Evolutionary conservation across 2,329 filamentous ascomycete species (phyloP), one percentile per base, ranked within the genome.

Genomic region (Beauveria caledonica): DNA sequence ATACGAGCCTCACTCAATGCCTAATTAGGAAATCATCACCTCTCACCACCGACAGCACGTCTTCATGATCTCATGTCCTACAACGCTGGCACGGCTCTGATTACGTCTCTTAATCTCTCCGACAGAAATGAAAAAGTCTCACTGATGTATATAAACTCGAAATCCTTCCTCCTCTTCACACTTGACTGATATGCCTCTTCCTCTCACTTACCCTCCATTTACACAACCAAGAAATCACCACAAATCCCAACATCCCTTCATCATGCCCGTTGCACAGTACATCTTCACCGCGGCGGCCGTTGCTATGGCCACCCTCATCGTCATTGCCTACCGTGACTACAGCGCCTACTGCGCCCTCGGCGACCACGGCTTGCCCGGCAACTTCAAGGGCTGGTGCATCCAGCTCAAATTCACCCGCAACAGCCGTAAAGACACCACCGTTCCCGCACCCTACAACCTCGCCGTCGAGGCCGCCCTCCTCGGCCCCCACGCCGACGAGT

Each of bases 321-420:
- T 58, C 33, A 23, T 63, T 17, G 53, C 60, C 23, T 63, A 62
- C 36, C 62, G 62, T 21, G 62, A 63, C 44, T 79, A 79, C 68
- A 66, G 64, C 5, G 69, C 67, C 40, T 79, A 70, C 67, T 69
- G 76, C 19, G 71, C 74, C 4, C 70, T 79, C 36, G 77, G 77
- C 27, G 71, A 70, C 6, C 76, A 77, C 63, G 77, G 77, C 27
- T 60, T 77, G 0, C 76, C 77, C 2, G 68, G 75, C 65, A 76
- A 77, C 62, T 29, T 73, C 23, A 33, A 66, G 23, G 77, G 77
- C 36, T 80, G 75, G 73, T 58, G 44, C 53, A 63, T 48, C 23
- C 66, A 67, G 58, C 65, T 68, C 33, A 42, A 54, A n/a, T 58
- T 65, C 61, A 54, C 60, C 11, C 60, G 29, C 42, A 57, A 45